phyloP scores from a whole-genome alignment of 345 rosid genomes.

The Clausena lansium region DNA sequence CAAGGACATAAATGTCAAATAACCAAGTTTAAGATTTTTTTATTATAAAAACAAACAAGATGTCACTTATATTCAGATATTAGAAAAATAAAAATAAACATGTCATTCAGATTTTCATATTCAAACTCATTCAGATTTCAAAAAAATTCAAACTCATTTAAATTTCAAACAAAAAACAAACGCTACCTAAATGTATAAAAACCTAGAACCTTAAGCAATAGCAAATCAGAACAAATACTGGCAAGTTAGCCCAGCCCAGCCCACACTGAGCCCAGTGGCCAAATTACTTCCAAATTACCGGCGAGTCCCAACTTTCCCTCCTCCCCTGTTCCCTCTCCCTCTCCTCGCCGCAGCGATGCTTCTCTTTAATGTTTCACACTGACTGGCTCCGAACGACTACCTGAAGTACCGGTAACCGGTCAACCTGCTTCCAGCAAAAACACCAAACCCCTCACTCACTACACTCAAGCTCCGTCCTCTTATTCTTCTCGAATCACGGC shows the following conservation, averaged over 20 bases:
- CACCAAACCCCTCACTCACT: neutral
- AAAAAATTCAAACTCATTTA: no score
- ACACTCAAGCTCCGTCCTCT: neutral
- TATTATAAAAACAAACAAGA: no score
- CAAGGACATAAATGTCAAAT: no score
- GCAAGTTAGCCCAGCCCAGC: neutral
- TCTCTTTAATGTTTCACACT: neutral
- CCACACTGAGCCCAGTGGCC: neutral
- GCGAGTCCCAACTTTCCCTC: neutral
- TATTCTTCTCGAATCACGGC: conserved; percentile 20
- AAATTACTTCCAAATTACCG: neutral
- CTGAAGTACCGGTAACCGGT: neutral
- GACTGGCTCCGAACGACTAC: neutral
- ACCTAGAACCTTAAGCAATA: no score
- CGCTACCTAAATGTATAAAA: no score
- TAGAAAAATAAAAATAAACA: no score
- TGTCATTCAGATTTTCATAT: no score
- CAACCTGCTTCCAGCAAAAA: neutral
- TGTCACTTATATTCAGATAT: no score
- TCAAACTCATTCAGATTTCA: no score
- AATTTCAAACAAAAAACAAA: no score
- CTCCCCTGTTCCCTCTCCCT: neutral
- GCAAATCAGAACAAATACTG: no score
- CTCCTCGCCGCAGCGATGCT: neutral
- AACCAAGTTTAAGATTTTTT: no score